Evolutionary conservation across 495 filamentous ascomycete species (phyloP), one percentile per base, ranked within the genome.

Genomic region (Cenococcum geophilum): DNA sequence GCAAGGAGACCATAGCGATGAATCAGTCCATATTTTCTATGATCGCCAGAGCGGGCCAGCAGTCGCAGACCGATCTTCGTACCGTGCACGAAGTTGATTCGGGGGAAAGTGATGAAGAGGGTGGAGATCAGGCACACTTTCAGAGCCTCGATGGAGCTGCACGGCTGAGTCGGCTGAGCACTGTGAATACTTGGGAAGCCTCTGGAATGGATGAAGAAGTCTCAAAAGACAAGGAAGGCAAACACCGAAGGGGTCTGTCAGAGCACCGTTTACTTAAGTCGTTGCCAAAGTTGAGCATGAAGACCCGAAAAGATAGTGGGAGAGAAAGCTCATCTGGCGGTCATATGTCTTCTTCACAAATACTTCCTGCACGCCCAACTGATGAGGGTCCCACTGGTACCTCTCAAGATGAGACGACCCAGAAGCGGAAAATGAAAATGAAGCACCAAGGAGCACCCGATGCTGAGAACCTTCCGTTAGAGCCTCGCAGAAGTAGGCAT

Each of bases 11-110:
- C 22, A 78, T 78, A 22, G 88, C 89, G 64, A 89, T 96, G 88
- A 92, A 97, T 73, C 92, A 97, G 75, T 92, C 89, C 53, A 81
- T 98, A 55, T 96, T 97, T 73, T 91, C 90, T 55, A 81, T 98
- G 74, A 92, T 98, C 62, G 89, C 92, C 16, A 88, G 89, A n/a
- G 91, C 90, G 42, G 90, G 89, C 23, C 62, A 65, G 20, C 66
- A 62, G 45, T 65, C 66, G 23, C 66, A 68, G 45, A 64, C 66
- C 12, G 55, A 68, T 37, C 56, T 68, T 32, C 61, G 48, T 4
- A 58, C 61, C 9, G 62, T 62, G 62, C 57, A 45, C 6, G 66
- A 68, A 36, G 62, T 62, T 27, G 66, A 70, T 45, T 65, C 61
- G 1, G 63, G 58, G 0, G 68, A 70, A 3, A 91, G 91, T 58